A percentile compares a stretch with the other conserved stretches of the same genome.
These are phyloP conservation scores for Candida coquimbonensis DNA, from an alignment of 805 yeast species.

Conservation along the genomic window DNA sequence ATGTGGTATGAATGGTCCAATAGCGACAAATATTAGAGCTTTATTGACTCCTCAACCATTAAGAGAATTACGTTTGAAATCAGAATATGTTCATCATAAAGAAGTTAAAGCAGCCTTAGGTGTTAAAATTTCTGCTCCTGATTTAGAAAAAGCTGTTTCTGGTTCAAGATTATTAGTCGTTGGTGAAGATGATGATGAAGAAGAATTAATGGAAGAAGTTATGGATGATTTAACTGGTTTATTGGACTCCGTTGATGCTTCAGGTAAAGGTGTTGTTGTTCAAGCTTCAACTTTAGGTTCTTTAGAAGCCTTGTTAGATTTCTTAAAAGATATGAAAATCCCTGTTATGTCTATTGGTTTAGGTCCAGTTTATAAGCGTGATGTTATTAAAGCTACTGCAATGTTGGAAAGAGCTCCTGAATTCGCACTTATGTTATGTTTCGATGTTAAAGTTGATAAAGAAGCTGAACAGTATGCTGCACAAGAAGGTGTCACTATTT, in stretches of 20 bases:
- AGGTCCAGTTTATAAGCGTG: constrained; percentile 98
- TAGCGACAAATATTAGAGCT: constrained; percentile 93
- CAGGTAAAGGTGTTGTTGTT: constrained; percentile 96
- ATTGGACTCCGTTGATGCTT: constrained; percentile 87
- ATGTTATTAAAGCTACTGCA: constrained; percentile 94
- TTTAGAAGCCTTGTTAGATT: constrained; percentile 91
- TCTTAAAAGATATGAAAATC: constrained; percentile 96
- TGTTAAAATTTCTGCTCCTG: constrained; percentile 97
- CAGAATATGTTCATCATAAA: constrained; percentile 94
- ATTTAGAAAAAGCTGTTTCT: constrained; percentile 96
- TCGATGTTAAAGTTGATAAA: constrained; percentile 93
- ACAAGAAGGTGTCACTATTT: constrained; percentile 85
- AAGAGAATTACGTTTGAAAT: constrained; percentile 90
- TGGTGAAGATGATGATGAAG: constrained; percentile 97
- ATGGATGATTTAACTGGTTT: constrained; percentile 97
- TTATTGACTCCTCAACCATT: constrained; percentile 95
- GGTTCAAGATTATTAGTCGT: constrained; percentile 95
- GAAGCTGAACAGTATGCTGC: constrained; percentile 98
- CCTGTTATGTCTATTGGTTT: constrained; percentile 98
- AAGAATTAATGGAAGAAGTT: constrained; percentile 93
- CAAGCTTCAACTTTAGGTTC: constrained; percentile 99
- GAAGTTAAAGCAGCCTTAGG: constrained; percentile 99
- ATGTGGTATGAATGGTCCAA: constrained; percentile 98
- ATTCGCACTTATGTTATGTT: constrained; percentile 95
- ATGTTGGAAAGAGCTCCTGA: constrained; percentile 97